Conservation (phyloP, 305 asterid species). For the Petunia hybrid region DNA sequence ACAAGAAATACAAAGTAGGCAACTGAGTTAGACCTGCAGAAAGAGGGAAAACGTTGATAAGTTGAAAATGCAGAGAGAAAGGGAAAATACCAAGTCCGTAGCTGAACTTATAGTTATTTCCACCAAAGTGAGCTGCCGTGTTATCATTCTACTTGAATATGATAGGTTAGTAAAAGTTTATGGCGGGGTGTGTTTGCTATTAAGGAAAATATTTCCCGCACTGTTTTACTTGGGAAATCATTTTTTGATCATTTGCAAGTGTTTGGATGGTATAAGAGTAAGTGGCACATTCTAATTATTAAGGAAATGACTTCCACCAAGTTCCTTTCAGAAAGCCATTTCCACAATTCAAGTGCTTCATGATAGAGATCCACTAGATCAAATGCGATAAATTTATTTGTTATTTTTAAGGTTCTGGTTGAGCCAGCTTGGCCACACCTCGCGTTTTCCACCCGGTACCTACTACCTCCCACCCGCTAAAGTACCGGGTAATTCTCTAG, state of each 20-base stretch:
- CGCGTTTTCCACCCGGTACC: too few relatives aligned
- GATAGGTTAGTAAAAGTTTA: not conserved
- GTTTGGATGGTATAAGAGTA: not conserved
- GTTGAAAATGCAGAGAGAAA: not conserved
- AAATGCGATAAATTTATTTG: not conserved
- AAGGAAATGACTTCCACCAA: not conserved
- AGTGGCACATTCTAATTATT: not conserved
- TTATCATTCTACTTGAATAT: not conserved
- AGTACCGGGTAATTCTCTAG: too few relatives aligned
- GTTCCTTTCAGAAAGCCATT: not conserved
- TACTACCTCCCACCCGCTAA: too few relatives aligned
- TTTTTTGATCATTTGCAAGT: slow-evolving; percentile 1
- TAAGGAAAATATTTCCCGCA: not conserved
- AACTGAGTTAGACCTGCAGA: slow-evolving; percentile 88
- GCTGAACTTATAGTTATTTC: not conserved
- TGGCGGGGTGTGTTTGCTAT: not conserved
- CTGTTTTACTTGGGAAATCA: not conserved
- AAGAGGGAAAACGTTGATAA: not conserved
- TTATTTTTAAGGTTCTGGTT: too few relatives aligned
- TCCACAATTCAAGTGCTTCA: not conserved
- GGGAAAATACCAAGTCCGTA: not conserved
- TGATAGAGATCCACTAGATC: not conserved
- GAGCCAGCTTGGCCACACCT: too few relatives aligned
- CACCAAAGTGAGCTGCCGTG: not conserved
- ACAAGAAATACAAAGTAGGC: slow-evolving; percentile 73